Evolutionary conservation across 2,329 filamentous ascomycete species (phyloP).

Genomic region (Beauveria sp.): DNA sequence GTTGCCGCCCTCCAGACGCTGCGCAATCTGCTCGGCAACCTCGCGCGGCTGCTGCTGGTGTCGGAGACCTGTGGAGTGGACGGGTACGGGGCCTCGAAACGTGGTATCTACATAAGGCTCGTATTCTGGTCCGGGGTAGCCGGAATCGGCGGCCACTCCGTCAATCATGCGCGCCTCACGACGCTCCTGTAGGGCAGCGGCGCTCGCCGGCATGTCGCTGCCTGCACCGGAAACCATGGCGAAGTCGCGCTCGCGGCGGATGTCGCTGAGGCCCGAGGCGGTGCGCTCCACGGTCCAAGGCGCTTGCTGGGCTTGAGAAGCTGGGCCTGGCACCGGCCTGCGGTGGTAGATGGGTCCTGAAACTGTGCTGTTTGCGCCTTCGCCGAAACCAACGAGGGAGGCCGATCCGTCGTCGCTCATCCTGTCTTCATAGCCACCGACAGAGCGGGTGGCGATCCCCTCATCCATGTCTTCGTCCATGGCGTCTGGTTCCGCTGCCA

Average conservation of each 20-base stretch:
- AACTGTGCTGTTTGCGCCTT: constrained; percentile 80
- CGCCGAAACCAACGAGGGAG: constrained; percentile 84
- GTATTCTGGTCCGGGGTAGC: constrained; percentile 41
- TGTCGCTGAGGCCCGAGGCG: constrained; percentile 42
- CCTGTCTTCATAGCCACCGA: constrained; percentile 54
- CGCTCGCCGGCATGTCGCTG: constrained; percentile 35
- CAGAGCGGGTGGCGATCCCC: constrained; percentile 32
- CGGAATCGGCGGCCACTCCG: constrained; percentile 53
- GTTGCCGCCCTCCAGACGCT: constrained; percentile 46
- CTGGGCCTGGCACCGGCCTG: constrained; percentile 34
- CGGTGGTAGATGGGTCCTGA: constrained; percentile 67
- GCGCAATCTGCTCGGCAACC: constrained; percentile 57
- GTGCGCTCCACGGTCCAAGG: constrained; percentile 41
- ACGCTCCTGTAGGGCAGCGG: constrained; percentile 42
- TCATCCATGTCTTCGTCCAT: constrained; percentile 50
- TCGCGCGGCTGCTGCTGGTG: constrained; percentile 31
- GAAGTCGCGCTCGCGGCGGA: constrained; percentile 21
- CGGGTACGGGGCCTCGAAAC: constrained; percentile 46
- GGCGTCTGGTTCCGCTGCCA: constrained; percentile 32
- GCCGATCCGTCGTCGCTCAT: constrained; percentile 81
- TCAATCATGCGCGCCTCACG: constrained; percentile 59
- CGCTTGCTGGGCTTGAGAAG: constrained; percentile 25
- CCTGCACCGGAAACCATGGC: constrained; percentile 18
- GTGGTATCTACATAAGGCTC: constrained; percentile 58
- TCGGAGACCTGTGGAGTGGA: constrained; percentile 15